These are phyloP conservation scores for Leucocoprinus leucothites DNA, from an alignment of 768 basidiomycete species.

Conservation along the genomic window DNA sequence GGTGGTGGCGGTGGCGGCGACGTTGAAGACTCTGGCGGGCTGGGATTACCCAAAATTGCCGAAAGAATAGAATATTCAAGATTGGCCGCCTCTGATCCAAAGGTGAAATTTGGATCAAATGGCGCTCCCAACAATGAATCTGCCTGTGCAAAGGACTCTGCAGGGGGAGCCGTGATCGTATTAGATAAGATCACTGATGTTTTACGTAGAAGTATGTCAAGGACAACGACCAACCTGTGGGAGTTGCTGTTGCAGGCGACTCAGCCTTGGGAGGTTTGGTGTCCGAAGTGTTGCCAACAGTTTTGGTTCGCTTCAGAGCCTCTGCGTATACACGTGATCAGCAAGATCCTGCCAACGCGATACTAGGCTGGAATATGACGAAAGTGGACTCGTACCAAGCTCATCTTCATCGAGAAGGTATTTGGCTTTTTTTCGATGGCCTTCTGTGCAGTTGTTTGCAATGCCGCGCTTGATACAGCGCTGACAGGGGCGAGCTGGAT, in stretches of 20 bases:
- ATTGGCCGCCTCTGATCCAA: conserved; percentile 89
- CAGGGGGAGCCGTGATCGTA: conserved; percentile 23
- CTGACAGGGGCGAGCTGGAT: conserved; percentile 88
- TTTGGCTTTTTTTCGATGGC: conserved; percentile 96
- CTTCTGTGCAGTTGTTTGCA: conserved; percentile 85
- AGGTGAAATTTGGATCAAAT: conserved; percentile 62
- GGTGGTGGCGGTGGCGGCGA: conserved; percentile 36
- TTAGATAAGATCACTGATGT: conserved; percentile 17
- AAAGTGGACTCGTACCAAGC: conserved; percentile 54
- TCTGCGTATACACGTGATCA: conserved; percentile 42
- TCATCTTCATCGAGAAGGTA: conserved; percentile 95
- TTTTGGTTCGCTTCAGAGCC: conserved; percentile 46
- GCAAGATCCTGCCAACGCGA: conserved; percentile 16
- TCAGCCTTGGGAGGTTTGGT: conserved; percentile 33
- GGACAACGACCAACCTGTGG: conserved; percentile 19
- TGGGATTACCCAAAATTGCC: conserved; percentile 81
- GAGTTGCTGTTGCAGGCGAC: conserved; percentile 10
- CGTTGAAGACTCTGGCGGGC: conserved; percentile 47
- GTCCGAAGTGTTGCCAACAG: conserved; percentile 25
- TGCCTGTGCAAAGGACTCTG: conserved; percentile 49
- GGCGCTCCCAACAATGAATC: conserved; percentile 61
- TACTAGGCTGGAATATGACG: not conserved
- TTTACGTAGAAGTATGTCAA: conserved; percentile 13
- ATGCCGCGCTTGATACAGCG: conserved; percentile 94
- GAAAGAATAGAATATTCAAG: conserved; percentile 94